A percentile compares a stretch with the other conserved stretches of the same genome.
phyloP scores from a whole-genome alignment of 345 rosid species.

The Aquilaria malaccensis region DNA sequence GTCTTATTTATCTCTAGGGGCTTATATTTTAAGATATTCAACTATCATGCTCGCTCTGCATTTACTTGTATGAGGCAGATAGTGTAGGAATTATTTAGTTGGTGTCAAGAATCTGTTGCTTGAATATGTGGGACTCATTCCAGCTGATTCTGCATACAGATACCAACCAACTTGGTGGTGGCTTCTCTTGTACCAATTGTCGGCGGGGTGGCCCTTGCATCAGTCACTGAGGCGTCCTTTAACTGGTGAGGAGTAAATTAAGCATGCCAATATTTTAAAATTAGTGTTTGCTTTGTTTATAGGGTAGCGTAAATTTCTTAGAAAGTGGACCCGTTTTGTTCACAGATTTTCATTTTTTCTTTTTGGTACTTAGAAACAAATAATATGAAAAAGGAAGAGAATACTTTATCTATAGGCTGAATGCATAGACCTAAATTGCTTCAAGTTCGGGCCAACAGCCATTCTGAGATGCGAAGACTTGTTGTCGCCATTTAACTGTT shows the following conservation, averaged over 20 bases:
- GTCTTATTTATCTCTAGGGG: background rate
- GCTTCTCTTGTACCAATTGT: constrained; percentile 83
- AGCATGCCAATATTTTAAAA: background rate
- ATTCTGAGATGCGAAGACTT: too few species aligned
- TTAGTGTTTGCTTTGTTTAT: too few species aligned
- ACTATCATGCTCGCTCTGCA: too few species aligned
- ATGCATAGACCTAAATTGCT: too few species aligned
- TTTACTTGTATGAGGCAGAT: background rate
- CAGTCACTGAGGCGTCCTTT: constrained; percentile 85
- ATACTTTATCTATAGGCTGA: too few species aligned
- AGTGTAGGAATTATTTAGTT: background rate
- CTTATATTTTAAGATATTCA: background rate
- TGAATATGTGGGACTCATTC: background rate
- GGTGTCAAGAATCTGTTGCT: background rate
- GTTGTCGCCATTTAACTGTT: too few species aligned
- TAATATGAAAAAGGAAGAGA: too few species aligned
- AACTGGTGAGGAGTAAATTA: constrained; percentile 55
- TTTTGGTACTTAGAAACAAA: too few species aligned
- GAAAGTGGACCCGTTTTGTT: too few species aligned
- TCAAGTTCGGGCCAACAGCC: too few species aligned
- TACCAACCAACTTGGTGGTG: constrained; percentile 85
- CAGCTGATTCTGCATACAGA: constrained; percentile 27
- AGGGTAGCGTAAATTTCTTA: too few species aligned
- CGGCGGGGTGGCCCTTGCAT: constrained; percentile 97
- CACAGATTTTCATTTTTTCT: too few species aligned